phyloP scores from a whole-genome alignment of 345 rosid species.

The Lepidium sativum region DNA sequence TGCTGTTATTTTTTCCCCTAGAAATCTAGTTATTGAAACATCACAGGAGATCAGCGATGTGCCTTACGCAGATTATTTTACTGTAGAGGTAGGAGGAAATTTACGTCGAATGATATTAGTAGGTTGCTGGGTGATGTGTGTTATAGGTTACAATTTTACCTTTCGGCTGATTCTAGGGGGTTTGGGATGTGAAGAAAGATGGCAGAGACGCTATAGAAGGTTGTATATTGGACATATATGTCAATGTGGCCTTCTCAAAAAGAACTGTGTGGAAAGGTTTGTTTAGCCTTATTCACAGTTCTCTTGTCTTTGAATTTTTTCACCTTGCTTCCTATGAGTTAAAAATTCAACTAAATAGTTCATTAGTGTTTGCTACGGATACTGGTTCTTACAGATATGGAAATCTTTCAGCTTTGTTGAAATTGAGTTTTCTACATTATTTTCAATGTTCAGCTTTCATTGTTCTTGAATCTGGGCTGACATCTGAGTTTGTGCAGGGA shows the following conservation, averaged over 20 bases:
- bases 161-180: slow-evolving; percentile 38
- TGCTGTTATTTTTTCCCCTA: slow-evolving; percentile 26
- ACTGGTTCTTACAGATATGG: not conserved
- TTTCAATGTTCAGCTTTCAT: not conserved
- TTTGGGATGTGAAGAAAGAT: slow-evolving; percentile 69
- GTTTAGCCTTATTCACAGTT: slow-evolving; percentile 1
- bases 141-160: not conserved
- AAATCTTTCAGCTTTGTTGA: not conserved
- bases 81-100: slow-evolving; percentile 64
- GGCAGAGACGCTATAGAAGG: slow-evolving; percentile 46
- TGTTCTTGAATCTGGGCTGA: not conserved
- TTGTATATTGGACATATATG: slow-evolving; percentile 53
- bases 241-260: slow-evolving; percentile 78
- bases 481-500: slow-evolving; percentile 40
- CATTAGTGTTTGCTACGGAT: not conserved
- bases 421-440: not conserved
- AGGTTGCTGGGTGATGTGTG: slow-evolving; percentile 1
- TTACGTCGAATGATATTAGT: not conserved
- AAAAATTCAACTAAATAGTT: not conserved
- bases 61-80: slow-evolving; percentile 84
- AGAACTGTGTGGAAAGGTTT: slow-evolving; percentile 91
- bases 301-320: not conserved
- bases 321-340: not conserved
- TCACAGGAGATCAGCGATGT: slow-evolving; percentile 82
- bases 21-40: slow-evolving; percentile 76